Conservation (phyloP, 2,329 filamentous ascomycete genomes). For the Alternaria arborescens region DNA sequence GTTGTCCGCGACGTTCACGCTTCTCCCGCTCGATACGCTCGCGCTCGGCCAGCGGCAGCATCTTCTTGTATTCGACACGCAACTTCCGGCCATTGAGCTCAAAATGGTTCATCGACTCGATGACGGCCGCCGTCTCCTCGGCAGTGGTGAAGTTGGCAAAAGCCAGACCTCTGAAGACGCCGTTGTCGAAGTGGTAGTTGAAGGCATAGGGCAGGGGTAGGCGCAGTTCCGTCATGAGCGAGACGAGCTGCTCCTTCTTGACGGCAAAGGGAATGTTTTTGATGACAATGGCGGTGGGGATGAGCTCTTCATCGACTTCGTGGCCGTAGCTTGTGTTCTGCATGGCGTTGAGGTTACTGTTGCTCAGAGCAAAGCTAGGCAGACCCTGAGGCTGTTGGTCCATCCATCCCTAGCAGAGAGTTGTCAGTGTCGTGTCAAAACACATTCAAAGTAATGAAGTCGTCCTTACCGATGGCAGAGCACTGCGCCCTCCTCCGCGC, state of each 20-base stretch:
- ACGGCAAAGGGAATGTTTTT: constrained; percentile 99
- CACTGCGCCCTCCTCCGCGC: constrained; percentile 60
- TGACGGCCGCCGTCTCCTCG: constrained; percentile 91
- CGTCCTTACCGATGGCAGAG: constrained; percentile 74
- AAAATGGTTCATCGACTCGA: constrained; percentile 93
- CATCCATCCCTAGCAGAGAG: constrained; percentile 66
- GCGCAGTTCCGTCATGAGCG: constrained; percentile 92
- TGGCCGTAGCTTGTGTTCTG: constrained; percentile 57
- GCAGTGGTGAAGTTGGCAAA: constrained; percentile 98
- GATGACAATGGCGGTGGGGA: constrained; percentile 97
- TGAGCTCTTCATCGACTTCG: constrained; percentile 81
- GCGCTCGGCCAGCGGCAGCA: constrained; percentile 92
- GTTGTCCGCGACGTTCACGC: constrained; percentile 90
- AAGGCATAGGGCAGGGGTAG: constrained; percentile 96
- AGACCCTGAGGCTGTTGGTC: constrained; percentile 57
- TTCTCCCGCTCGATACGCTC: constrained; percentile 98
- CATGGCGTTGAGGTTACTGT: constrained; percentile 41
- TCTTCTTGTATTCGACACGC: constrained; percentile 98
- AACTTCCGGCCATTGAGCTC: constrained; percentile 94
- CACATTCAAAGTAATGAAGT: accelerated
- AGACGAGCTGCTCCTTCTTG: constrained; percentile 93
- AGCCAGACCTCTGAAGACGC: constrained; percentile 92
- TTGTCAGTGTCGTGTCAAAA: constrained; percentile 9
- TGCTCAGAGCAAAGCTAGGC: constrained; percentile 53
- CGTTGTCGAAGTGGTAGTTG: constrained; percentile 99